Conservation (phyloP, 441 rosid genomes). For the Kokia cookei region DNA sequence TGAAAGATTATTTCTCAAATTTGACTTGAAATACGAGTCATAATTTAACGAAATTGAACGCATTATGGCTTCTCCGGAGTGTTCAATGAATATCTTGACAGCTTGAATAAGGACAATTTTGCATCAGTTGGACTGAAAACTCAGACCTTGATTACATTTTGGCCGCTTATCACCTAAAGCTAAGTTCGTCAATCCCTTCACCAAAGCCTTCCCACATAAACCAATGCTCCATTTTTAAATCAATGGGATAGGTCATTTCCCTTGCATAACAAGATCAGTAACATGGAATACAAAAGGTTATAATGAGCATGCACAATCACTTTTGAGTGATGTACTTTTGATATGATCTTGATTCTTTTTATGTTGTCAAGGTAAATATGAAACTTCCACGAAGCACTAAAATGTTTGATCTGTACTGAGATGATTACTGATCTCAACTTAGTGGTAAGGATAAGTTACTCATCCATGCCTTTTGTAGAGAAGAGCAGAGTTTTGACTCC, state of each 20-base stretch:
- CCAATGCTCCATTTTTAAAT: neutral
- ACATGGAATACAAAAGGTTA: neutral
- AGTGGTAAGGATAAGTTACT: neutral
- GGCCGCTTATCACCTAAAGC: neutral
- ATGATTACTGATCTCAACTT: neutral
- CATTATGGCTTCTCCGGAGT: neutral
- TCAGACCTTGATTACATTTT: neutral
- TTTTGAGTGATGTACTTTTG: neutral
- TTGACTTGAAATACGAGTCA: too few relatives aligned
- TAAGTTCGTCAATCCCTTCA: neutral
- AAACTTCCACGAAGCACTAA: neutral
- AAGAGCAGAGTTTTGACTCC: neutral
- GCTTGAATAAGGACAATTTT: neutral
- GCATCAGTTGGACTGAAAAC: neutral
- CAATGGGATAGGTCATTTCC: neutral
- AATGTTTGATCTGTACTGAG: neutral
- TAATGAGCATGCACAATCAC: neutral
- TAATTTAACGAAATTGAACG: neutral
- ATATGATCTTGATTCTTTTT: neutral
- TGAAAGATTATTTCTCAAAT: too few relatives aligned
- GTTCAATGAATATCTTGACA: neutral
- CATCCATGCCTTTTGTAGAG: neutral
- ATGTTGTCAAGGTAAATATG: neutral
- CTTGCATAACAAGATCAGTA: neutral
- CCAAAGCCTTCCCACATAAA: neutral